These are phyloP conservation scores for Butyriboletus appendiculatus DNA, from an alignment of 1,284 basidiomycete genomes.

Conservation along the genomic window DNA sequence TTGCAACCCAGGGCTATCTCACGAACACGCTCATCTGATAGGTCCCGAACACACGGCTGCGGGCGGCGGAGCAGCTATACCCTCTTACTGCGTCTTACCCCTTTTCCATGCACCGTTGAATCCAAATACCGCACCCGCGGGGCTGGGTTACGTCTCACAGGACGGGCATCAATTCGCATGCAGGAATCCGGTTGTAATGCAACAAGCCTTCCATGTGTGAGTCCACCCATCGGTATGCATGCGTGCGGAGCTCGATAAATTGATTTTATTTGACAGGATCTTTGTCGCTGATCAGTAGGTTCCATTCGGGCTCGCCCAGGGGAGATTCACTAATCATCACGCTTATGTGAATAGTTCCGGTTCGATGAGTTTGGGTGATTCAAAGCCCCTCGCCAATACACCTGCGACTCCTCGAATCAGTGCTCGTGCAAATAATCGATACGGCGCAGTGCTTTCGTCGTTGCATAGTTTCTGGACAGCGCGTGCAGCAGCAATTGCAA, in stretches of 20 bases:
- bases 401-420: constrained; percentile 45
- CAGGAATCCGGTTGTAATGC: constrained; percentile 53
- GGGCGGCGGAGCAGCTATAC: constrained; percentile 40
- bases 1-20: neutral
- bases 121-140: constrained; percentile 28
- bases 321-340: neutral
- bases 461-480: constrained; percentile 57
- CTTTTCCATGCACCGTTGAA: constrained; percentile 51
- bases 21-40: constrained; percentile 18
- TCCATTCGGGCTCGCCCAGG: neutral
- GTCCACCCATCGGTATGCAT: neutral
- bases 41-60: constrained; percentile 48
- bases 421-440: constrained; percentile 45
- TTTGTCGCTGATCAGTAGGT: constrained; percentile 31
- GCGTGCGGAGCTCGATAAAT: neutral
- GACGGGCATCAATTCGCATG: constrained; percentile 52
- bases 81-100: constrained; percentile 56
- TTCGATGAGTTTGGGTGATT: constrained; percentile 49
- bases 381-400: constrained; percentile 45
- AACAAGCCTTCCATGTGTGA: constrained; percentile 33
- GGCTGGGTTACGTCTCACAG: constrained; percentile 51
- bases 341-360: constrained; percentile 41
- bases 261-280: constrained; percentile 20
- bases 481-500: constrained; percentile 42
- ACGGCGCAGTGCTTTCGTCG: constrained; percentile 60